Evolutionary conservation across 2,329 filamentous ascomycete genomes (phyloP), one percentile per base, ranked within the genome.

Genomic region (Aspergillus proliferans): DNA sequence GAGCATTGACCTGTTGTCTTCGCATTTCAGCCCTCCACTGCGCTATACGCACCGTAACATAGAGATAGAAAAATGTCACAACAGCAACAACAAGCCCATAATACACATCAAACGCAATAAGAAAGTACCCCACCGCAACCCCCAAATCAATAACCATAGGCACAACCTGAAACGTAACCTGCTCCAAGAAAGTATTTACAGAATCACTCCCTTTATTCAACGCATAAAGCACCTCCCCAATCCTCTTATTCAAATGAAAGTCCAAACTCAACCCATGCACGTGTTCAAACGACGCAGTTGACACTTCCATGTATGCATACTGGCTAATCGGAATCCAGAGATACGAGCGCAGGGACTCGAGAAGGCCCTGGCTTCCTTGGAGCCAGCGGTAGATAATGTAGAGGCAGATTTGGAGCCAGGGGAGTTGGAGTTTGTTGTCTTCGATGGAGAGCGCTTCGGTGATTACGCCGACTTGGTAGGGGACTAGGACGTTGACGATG

Each of bases 321-420:
- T 98, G 93, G 33, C 91, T 89, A 49, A 98, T 90, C 0, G 93
- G 92, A 45, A 98, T 93, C 93, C 93, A 98, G 26, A 98, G 76
- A 33, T 89, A 83, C 18, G 88, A 86, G 55, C 93, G 82, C 30
- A 87, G 62, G 1, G 89, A 92, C 6, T 90, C 90, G 30, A 98
- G 79, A 42, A 97, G 74, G 15, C 93, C 93, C 51, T 92, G 93
- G 46, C 83, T 85, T 2, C 93, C 93, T 69, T 97, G 93, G 14
- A 97, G 78, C 64, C 91, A 79, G 58, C 88, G 85, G 63, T 83
- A 88, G 36, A 84, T 58, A 51, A 95, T 86, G 68, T 94, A 88
- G 7, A 95, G 70, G 48, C 80, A 78, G 44, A 95, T 88, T 46
- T 83, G 76, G 38, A 75, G 65, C 88, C 88, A 94, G 0, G 88